Percentiles rank a stretch among this genome's conserved stretches.
Evolutionary conservation across 495 filamentous ascomycete genomes (phyloP).

Genomic region (Aspergillus taichungensis): DNA sequence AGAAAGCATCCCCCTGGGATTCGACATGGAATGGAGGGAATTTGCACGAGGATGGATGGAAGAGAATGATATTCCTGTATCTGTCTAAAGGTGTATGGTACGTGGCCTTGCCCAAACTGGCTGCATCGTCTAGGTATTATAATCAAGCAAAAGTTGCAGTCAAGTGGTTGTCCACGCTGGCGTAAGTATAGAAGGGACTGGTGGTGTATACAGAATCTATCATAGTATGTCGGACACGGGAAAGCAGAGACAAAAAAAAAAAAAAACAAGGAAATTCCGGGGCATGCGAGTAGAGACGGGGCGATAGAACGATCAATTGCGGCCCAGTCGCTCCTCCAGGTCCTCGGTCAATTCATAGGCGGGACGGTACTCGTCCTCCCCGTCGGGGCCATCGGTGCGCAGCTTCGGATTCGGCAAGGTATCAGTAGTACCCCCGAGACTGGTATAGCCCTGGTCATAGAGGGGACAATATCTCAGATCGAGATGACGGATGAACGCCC

Average conservation of each 20-base stretch:
- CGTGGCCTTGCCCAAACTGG: background rate
- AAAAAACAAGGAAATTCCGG: background rate
- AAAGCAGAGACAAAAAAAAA: background rate
- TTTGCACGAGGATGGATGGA: conserved; percentile 1
- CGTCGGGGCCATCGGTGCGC: conserved; percentile 26
- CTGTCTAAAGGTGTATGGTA: conserved; percentile 12
- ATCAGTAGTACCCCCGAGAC: conserved; percentile 79
- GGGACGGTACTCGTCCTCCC: conserved; percentile 51
- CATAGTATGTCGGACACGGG: background rate
- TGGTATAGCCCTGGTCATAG: conserved; percentile 82
- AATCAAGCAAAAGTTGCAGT: background rate
- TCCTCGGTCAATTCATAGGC: conserved; percentile 84
- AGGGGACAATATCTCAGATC: conserved; percentile 72
- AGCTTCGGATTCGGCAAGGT: conserved; percentile 83
- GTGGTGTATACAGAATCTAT: background rate
- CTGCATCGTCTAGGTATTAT: conserved; percentile 2
- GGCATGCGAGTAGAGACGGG: background rate
- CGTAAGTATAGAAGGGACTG: background rate
- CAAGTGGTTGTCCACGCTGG: background rate
- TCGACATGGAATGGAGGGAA: background rate
- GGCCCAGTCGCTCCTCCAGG: conserved; percentile 74
- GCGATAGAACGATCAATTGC: conserved; percentile 39
- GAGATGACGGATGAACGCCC: conserved; percentile 80
- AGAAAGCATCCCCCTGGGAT: background rate
- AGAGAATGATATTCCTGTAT: conserved; percentile 10